phyloP scores from a whole-genome alignment of 345 rosid genomes.

The Conringia planisiliqua region DNA sequence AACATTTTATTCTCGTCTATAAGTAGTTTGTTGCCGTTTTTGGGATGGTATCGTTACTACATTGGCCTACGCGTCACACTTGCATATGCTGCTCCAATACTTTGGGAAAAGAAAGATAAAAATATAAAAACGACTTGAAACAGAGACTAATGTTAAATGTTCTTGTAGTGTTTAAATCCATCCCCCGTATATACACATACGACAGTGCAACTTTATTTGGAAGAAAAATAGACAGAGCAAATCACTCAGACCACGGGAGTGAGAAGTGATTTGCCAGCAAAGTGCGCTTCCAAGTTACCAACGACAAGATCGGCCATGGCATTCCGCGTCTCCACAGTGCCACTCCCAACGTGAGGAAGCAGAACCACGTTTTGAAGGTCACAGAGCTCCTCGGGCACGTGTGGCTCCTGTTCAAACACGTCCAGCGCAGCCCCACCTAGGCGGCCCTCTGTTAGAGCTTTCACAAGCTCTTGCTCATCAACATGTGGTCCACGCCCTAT shows the following conservation, averaged over 20 bases:
- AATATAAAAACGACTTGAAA: neutral
- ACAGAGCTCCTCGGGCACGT: conserved; percentile 56
- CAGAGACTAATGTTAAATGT: neutral
- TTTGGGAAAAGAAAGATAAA: neutral
- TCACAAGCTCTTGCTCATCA: conserved; percentile 57
- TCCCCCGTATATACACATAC: neutral
- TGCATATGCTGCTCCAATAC: neutral
- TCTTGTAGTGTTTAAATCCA: neutral
- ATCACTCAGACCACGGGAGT: conserved; percentile 44
- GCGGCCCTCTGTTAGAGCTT: conserved; percentile 58
- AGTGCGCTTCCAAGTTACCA: conserved; percentile 51
- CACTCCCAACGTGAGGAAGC: conserved; percentile 66
- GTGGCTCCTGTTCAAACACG: conserved; percentile 57
- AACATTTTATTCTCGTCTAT: neutral
- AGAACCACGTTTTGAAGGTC: conserved; percentile 65
- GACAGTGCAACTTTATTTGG: neutral
- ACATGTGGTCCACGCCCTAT: conserved; percentile 62
- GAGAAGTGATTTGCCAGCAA: conserved; percentile 39
- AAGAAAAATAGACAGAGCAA: neutral
- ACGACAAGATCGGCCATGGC: conserved; percentile 58
- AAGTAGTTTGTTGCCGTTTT: neutral
- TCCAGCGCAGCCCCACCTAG: conserved; percentile 68
- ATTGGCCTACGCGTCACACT: neutral
- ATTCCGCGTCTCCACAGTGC: conserved; percentile 46
- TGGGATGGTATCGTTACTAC: neutral